Percentiles rank a stretch among this genome's conserved stretches.
Conservation (phyloP, 2,329 filamentous ascomycete genomes). For the Fusarium equiseti region DNA sequence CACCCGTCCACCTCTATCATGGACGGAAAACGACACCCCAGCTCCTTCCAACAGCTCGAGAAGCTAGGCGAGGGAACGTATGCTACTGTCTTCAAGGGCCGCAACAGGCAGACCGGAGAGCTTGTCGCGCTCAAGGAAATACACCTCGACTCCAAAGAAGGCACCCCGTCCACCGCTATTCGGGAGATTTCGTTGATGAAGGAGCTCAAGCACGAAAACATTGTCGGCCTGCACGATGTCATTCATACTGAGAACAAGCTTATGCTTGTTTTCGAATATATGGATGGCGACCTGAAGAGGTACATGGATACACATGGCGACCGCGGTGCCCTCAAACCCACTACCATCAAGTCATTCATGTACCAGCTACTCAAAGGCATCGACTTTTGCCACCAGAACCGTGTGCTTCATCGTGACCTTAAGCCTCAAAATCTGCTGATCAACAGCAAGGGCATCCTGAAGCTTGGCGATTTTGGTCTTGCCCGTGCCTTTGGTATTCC, state of each 20-base stretch:
- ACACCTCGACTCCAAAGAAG: slow-evolving; percentile 97
- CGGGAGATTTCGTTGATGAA: slow-evolving; percentile 99
- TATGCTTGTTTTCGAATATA: slow-evolving; percentile 99
- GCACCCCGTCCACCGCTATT: slow-evolving; percentile 96
- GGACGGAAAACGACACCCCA: slow-evolving; percentile 93
- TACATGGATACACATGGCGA: slow-evolving; percentile 98
- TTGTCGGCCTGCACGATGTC: slow-evolving; percentile 96
- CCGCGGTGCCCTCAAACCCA: slow-evolving; percentile 86
- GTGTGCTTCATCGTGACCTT: slow-evolving; percentile 93
- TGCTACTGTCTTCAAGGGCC: slow-evolving; percentile 98
- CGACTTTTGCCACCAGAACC: slow-evolving; percentile 97
- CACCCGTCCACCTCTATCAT: slow-evolving; percentile 61
- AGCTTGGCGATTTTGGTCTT: slow-evolving; percentile 94
- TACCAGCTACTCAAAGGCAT: slow-evolving; percentile 96
- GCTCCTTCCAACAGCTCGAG: slow-evolving; percentile 98
- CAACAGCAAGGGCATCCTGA: slow-evolving; percentile 89
- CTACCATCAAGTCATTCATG: slow-evolving; percentile 99
- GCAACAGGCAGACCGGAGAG: slow-evolving; percentile 96
- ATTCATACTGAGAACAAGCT: slow-evolving; percentile 99
- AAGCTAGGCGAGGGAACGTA: slow-evolving; percentile 99
- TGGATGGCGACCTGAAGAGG: slow-evolving; percentile 98
- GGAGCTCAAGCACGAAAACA: slow-evolving; percentile 98
- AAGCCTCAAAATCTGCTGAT: slow-evolving; percentile 98
- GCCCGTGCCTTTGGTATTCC: slow-evolving; percentile 96
- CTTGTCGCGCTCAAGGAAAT: slow-evolving; percentile 98